Conservation (phyloP, 1,284 basidiomycete genomes). For the Filobasidium uniguttulatum region DNA sequence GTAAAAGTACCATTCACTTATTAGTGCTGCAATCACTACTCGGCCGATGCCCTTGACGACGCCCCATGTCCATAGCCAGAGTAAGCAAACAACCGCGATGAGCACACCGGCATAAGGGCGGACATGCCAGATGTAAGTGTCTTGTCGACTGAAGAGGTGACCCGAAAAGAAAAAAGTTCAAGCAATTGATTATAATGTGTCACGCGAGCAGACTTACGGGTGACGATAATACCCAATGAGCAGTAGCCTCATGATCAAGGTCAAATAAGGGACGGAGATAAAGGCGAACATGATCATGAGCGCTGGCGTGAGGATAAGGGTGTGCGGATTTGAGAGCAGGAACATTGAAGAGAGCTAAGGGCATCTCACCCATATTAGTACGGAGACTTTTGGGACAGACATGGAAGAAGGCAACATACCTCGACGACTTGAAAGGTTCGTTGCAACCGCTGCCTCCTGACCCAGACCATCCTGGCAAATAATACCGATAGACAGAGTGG, state of each 20-base stretch:
- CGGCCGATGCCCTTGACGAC: conserved; percentile 67
- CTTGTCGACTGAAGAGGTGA: conserved; percentile 18
- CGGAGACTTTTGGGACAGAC: conserved; percentile 1
- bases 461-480: conserved; percentile 57
- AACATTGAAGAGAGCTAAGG: conserved; percentile 54
- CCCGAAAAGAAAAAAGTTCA: conserved; percentile 10
- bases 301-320: conserved; percentile 63
- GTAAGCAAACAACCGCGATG: conserved; percentile 50
- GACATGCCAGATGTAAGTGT: conserved; percentile 55
- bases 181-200: too few species aligned
- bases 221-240: conserved; percentile 52
- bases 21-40: conserved; percentile 63
- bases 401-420: conserved; percentile 28
- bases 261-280: conserved; percentile 68
- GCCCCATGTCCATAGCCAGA: conserved; percentile 87
- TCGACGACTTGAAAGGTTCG: conserved; percentile 60
- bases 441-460: conserved; percentile 46
- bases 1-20: conserved; percentile 86
- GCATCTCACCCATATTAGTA: too few species aligned
- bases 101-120: conserved; percentile 69
- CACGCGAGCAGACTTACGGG: conserved; percentile 21
- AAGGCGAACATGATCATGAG: conserved; percentile 61
- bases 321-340: conserved; percentile 61
- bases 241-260: conserved; percentile 64
- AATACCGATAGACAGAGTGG: conserved; percentile 56